phyloP scores from a whole-genome alignment of 306 rosid species.

The Gleditsia sinensis region DNA sequence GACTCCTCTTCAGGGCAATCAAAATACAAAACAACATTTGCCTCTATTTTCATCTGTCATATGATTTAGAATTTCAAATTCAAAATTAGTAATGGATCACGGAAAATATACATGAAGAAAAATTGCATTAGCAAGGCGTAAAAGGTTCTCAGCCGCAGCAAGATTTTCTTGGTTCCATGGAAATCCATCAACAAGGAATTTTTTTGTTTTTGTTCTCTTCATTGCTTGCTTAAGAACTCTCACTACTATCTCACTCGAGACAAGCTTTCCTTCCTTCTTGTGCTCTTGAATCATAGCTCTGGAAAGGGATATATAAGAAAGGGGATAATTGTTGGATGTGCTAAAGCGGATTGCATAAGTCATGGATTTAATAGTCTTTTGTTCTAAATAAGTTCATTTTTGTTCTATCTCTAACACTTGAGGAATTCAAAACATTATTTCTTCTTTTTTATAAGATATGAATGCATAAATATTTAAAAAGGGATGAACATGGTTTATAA shows the following conservation, averaged over 20 bases:
- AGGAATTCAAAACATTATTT: too few relatives aligned
- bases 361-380: too few relatives aligned
- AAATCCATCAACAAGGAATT: slow-evolving; percentile 66
- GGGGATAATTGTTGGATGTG: too few relatives aligned
- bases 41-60: slow-evolving; percentile 56
- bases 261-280: slow-evolving; percentile 68
- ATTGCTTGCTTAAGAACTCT: slow-evolving; percentile 64
- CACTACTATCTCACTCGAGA: slow-evolving; percentile 58
- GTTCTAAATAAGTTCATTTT: too few relatives aligned
- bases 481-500: too few relatives aligned
- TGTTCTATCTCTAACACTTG: too few relatives aligned
- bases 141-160: slow-evolving; percentile 63
- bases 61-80: neutral
- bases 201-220: slow-evolving; percentile 44
- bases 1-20: slow-evolving; percentile 58
- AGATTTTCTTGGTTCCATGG: slow-evolving; percentile 73
- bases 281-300: slow-evolving; percentile 62
- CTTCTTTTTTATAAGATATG: too few relatives aligned
- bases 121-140: slow-evolving; percentile 31
- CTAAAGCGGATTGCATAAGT: too few relatives aligned
- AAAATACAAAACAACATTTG: slow-evolving; percentile 52
- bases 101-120: too few relatives aligned
- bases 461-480: too few relatives aligned
- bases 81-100: too few relatives aligned
- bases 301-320: neutral